A percentile compares a stretch with the other conserved stretches of the same genome.
Conservation (phyloP, 257 asterid species). For the Solanum clarkiae region DNA sequence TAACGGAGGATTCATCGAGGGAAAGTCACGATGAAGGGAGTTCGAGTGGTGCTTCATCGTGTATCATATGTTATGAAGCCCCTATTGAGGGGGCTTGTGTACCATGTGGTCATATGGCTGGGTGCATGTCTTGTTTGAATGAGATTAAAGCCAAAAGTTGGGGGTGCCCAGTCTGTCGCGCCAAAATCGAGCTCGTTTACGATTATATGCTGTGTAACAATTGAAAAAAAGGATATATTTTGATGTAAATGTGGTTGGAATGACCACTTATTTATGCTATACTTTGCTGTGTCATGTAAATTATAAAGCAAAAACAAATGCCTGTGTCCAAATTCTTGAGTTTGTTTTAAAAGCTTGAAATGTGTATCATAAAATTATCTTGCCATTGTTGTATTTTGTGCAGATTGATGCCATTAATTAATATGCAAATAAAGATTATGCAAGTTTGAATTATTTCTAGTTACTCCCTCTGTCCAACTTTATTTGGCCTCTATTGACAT, state of each 20-base stretch:
- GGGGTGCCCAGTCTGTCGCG: conserved; percentile 65
- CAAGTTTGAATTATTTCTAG: no score
- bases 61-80: conserved; percentile 51
- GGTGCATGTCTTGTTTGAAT: conserved; percentile 55
- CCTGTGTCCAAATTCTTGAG: neutral
- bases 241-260: neutral
- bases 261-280: neutral
- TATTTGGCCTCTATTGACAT: no score
- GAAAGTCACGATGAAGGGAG: neutral
- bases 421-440: no score
- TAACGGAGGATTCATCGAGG: neutral
- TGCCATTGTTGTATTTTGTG: neutral
- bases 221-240: neutral
- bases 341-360: no score
- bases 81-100: conserved; percentile 57
- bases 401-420: neutral
- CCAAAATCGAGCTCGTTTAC: conserved; percentile 42
- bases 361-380: neutral
- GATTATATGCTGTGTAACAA: conserved; percentile 38
- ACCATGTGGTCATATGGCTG: conserved; percentile 70
- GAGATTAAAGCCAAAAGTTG: conserved; percentile 42
- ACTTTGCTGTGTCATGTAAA: neutral
- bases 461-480: no score
- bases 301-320: neutral
- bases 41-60: conserved; percentile 18